Conservation (phyloP, 1,284 basidiomycete species). For the Cutaneotrichosporon sp. region DNA sequence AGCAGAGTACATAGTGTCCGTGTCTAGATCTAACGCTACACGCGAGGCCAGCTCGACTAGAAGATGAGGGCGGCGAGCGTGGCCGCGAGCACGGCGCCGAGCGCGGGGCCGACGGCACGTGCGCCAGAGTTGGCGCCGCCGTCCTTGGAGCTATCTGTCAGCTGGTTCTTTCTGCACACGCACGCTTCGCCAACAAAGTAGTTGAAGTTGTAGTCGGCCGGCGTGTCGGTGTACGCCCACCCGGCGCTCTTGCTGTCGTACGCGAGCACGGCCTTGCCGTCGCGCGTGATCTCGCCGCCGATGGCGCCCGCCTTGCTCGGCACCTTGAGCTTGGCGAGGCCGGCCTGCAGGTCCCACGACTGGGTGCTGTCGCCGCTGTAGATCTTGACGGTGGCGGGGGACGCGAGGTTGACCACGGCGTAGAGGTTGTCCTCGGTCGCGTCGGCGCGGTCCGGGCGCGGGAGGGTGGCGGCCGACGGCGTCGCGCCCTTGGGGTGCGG, state of each 20-base stretch:
- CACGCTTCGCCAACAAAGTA: slow-evolving; percentile 31
- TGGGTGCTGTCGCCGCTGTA: slow-evolving; percentile 33
- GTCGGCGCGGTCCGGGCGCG: slow-evolving; percentile 17
- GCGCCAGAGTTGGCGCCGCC: too few species aligned
- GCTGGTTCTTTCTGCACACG: too few species aligned
- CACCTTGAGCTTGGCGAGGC: slow-evolving; percentile 46
- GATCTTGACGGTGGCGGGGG: slow-evolving; percentile 25
- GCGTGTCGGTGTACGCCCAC: slow-evolving; percentile 41
- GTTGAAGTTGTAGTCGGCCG: slow-evolving; percentile 51
- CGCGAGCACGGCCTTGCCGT: slow-evolving; percentile 32
- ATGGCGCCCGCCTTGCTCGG: slow-evolving; percentile 38
- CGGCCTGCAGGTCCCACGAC: slow-evolving; percentile 36
- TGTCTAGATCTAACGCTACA: too few species aligned
- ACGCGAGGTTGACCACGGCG: slow-evolving; percentile 28
- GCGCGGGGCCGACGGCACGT: neutral
- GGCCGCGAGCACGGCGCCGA: neutral
- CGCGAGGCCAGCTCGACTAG: too few species aligned
- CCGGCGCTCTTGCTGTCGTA: slow-evolving; percentile 38
- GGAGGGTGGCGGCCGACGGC: slow-evolving; percentile 13
- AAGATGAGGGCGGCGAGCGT: neutral
- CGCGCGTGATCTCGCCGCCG: slow-evolving; percentile 36
- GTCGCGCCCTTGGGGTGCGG: slow-evolving; percentile 62
- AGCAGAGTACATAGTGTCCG: too few species aligned
- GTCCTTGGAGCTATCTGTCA: neutral
- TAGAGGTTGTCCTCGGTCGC: slow-evolving; percentile 34